Evolutionary conservation across 2,329 filamentous ascomycete species (phyloP).

Genomic region (Calonectria montana): DNA sequence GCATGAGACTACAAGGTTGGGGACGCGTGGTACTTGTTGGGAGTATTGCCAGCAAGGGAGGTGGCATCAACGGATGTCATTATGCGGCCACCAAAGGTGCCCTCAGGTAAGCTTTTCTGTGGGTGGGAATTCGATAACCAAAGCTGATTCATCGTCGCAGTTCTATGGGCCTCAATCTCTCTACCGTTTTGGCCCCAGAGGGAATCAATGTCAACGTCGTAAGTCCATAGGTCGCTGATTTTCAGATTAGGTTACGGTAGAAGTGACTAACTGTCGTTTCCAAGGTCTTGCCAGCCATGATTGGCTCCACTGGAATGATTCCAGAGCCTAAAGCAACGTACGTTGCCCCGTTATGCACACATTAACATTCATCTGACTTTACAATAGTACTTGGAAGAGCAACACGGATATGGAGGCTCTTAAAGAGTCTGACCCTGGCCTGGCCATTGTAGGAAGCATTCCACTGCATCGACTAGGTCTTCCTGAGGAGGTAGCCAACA

Average conservation of each 20-base stretch:
- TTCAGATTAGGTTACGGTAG: neutral
- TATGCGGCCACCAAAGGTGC: conserved; percentile 51
- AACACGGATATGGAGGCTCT: conserved; percentile 45
- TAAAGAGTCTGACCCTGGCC: conserved; percentile 45
- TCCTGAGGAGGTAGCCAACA: conserved; percentile 49
- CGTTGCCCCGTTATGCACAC: neutral
- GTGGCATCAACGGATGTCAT: conserved; percentile 50
- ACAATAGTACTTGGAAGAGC: conserved; percentile 45
- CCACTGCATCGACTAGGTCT: conserved; percentile 49
- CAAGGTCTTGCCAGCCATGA: conserved; percentile 50
- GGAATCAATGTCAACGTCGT: conserved; percentile 51
- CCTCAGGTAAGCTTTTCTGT: conserved; percentile 26
- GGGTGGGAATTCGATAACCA: neutral
- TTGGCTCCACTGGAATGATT: conserved; percentile 51
- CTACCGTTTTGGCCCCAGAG: conserved; percentile 46
- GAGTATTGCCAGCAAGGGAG: conserved; percentile 48
- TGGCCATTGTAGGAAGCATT: conserved; percentile 48
- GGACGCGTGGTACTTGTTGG: conserved; percentile 48
- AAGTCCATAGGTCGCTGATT: neutral
- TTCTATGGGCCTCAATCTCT: conserved; percentile 50
- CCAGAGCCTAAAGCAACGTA: conserved; percentile 46
- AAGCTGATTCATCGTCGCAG: conserved; percentile 31
- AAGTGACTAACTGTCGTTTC: accelerated
- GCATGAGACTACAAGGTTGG: conserved; percentile 47
- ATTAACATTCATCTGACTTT: neutral